Conservation (phyloP, 176 grass and related monocot species). For the Aechmea fasciata region DNA sequence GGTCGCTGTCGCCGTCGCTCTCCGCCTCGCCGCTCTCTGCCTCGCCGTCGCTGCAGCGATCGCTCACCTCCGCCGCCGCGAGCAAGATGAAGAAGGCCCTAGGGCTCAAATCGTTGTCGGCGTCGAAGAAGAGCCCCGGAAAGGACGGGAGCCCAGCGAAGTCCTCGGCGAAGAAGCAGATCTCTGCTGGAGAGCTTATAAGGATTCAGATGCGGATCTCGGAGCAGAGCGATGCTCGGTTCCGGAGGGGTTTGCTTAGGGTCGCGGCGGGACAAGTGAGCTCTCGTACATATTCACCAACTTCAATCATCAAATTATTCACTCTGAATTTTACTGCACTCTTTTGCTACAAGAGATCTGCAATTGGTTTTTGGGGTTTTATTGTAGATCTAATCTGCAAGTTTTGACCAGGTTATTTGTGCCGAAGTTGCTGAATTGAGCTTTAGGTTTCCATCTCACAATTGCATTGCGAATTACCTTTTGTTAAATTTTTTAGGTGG, state of each 20-base stretch:
- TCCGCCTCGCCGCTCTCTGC: conserved; percentile 17
- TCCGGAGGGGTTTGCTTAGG: conserved; percentile 87
- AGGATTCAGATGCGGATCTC: conserved; percentile 80
- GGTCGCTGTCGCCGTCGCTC: conserved; percentile 13
- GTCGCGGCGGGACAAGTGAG: conserved; percentile 75
- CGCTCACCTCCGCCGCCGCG: conserved; percentile 80
- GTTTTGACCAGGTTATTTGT: no score
- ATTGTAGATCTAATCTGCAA: no score
- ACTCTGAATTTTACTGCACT: background rate
- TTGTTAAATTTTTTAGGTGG: no score
- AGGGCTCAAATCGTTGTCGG: conserved; percentile 68
- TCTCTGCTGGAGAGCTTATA: conserved; percentile 71
- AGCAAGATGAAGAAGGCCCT: conserved; percentile 99
- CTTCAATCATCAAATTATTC: background rate
- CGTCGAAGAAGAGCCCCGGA: conserved; percentile 57
- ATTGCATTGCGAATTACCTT: no score
- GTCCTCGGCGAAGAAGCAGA: conserved; percentile 28
- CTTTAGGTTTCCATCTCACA: no score
- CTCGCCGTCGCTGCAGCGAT: conserved; percentile 65
- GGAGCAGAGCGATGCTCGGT: conserved; percentile 72
- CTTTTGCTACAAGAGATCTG: no score
- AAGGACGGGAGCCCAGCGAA: conserved; percentile 20
- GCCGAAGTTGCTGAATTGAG: no score
- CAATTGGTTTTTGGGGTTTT: no score
- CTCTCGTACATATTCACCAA: background rate